These are phyloP conservation scores for Eleusine indica DNA, from an alignment of 176 grass and related monocot species.

Conservation along the genomic window DNA sequence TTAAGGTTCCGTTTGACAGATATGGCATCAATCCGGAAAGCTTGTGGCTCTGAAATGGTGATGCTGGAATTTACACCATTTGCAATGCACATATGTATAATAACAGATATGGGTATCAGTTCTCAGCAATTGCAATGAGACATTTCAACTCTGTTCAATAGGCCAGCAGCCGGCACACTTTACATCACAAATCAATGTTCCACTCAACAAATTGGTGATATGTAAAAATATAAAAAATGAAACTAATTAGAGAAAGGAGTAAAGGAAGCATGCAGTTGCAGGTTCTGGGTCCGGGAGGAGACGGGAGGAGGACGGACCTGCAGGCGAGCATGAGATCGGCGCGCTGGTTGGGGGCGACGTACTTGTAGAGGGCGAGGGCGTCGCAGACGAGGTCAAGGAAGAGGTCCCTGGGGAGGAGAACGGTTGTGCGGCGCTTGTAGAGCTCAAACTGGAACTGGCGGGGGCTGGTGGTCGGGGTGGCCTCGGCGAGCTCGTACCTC, in stretches of 20 bases:
- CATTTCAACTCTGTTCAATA: conserved; percentile 1
- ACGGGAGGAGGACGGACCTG: conserved; percentile 44
- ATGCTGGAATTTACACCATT: background rate
- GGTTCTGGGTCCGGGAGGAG: background rate
- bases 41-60: background rate
- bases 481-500: conserved; percentile 48
- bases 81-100: background rate
- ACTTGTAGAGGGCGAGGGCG: conserved; percentile 85
- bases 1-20: conserved; percentile 13
- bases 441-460: conserved; percentile 77
- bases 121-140: background rate
- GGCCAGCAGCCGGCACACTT: background rate
- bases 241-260: background rate
- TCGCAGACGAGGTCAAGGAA: conserved; percentile 71
- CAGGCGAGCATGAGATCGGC: conserved; percentile 72
- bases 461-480: conserved; percentile 43
- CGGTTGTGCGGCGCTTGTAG: conserved; percentile 82
- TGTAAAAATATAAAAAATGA: background rate
- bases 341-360: conserved; percentile 79
- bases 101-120: background rate
- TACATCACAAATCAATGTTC: conserved; percentile 7
- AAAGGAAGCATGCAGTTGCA: background rate
- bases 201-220: background rate
- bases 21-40: background rate
- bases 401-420: conserved; percentile 60